phyloP scores from a whole-genome alignment of 257 asterid genomes.

The Lycium barbarum region DNA sequence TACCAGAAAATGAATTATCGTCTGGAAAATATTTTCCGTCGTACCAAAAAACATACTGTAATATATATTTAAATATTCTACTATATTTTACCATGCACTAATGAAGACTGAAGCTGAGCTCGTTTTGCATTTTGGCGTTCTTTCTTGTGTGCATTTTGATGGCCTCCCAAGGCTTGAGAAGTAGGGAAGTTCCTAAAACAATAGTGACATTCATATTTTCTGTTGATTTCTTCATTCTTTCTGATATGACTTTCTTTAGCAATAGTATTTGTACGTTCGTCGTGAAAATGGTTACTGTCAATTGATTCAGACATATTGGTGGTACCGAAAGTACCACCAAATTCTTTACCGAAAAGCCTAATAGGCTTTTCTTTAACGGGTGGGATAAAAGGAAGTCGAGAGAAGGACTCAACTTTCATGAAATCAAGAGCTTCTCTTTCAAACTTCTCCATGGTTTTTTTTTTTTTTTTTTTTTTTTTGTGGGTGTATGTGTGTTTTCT shows the following conservation, averaged over 20 bases:
- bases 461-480: not conserved
- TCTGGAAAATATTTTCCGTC: not conserved
- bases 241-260: constrained; percentile 27
- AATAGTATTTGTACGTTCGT: not conserved
- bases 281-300: not conserved
- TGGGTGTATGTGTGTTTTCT: not conserved
- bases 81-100: constrained; percentile 50
- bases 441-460: constrained; percentile 59
- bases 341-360: constrained; percentile 82
- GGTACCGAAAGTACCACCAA: constrained; percentile 33
- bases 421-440: constrained; percentile 71
- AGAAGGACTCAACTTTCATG: constrained; percentile 84
- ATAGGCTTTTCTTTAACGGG: constrained; percentile 52
- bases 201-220: constrained; percentile 86
- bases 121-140: constrained; percentile 85
- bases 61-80: not conserved
- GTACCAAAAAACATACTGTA: not conserved
- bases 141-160: constrained; percentile 92
- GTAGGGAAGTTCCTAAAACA: constrained; percentile 89
- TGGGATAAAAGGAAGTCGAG: constrained; percentile 83
- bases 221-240: constrained; percentile 35
- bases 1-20: not conserved
- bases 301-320: constrained; percentile 24
- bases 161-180: constrained; percentile 96
- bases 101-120: constrained; percentile 66